A percentile compares a stretch with the other conserved stretches of the same genome.
phyloP scores from a whole-genome alignment of 306 rosid genomes.

The Vigna trinervia region DNA sequence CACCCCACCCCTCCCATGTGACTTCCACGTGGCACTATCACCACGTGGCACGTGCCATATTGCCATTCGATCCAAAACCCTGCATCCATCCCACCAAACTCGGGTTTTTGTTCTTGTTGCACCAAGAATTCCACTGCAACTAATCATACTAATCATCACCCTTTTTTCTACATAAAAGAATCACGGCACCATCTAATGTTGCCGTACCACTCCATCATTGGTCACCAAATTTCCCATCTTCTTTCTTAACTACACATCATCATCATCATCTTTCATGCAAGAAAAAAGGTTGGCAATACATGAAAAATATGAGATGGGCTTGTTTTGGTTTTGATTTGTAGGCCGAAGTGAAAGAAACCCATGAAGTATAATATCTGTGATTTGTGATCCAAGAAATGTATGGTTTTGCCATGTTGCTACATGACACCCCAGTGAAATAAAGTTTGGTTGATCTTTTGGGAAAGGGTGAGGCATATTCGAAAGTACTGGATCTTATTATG shows the following conservation, averaged over 20 bases:
- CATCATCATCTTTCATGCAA: neutral
- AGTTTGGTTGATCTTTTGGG: constrained; percentile 36
- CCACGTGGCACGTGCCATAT: constrained; percentile 44
- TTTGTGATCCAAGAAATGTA: constrained; percentile 37
- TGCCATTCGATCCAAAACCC: neutral
- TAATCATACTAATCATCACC: constrained; percentile 42
- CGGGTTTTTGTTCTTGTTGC: constrained; percentile 44
- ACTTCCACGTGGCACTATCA: constrained; percentile 48
- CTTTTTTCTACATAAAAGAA: constrained; percentile 1
- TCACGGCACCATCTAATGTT: constrained; percentile 6
- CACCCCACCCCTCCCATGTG: constrained; percentile 44
- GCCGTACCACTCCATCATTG: constrained; percentile 47
- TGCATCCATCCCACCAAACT: constrained; percentile 43
- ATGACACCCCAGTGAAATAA: constrained; percentile 20
- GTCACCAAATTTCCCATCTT: constrained; percentile 33
- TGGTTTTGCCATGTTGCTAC: constrained; percentile 18
- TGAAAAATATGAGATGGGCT: constrained; percentile 6
- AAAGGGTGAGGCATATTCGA: constrained; percentile 49
- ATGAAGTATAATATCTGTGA: neutral
- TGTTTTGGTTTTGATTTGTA: constrained; percentile 31
- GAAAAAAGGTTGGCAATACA: neutral
- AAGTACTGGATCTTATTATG: constrained; percentile 45
- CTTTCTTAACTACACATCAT: constrained; percentile 22
- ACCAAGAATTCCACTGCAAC: constrained; percentile 30
- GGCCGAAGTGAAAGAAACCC: constrained; percentile 42